These are phyloP conservation scores for Psilocybe cyanescens DNA, from an alignment of 768 basidiomycete genomes.

Conservation along the genomic window DNA sequence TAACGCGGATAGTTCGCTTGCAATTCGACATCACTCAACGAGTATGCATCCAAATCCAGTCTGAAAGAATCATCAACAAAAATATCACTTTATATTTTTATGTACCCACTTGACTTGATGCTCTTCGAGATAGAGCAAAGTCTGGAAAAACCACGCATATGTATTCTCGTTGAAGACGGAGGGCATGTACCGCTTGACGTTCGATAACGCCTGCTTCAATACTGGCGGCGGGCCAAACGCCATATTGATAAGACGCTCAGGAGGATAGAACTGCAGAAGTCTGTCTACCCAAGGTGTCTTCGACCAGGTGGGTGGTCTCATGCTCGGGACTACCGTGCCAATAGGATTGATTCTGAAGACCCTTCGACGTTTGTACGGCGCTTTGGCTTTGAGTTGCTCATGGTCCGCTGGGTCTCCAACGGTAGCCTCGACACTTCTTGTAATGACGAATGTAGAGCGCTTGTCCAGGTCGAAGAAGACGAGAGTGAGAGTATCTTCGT, in stretches of 20 bases:
- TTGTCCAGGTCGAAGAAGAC: slow-evolving; percentile 41
- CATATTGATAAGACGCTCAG: slow-evolving; percentile 32
- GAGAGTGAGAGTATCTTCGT: slow-evolving; percentile 52
- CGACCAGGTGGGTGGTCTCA: slow-evolving; percentile 44
- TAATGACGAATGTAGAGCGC: slow-evolving; percentile 47
- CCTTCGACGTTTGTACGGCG: slow-evolving; percentile 41
- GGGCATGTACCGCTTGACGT: slow-evolving; percentile 40
- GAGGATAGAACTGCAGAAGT: slow-evolving; percentile 36
- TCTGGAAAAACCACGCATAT: slow-evolving; percentile 49
- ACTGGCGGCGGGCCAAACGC: slow-evolving; percentile 27
- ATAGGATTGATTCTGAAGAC: slow-evolving; percentile 28
- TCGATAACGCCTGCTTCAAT: slow-evolving; percentile 18
- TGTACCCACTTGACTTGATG: slow-evolving; percentile 44
- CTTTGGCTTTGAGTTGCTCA: slow-evolving; percentile 46
- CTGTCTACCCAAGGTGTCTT: slow-evolving; percentile 36
- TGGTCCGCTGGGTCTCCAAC: slow-evolving; percentile 55
- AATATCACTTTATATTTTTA: background rate
- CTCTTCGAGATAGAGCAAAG: slow-evolving; percentile 54
- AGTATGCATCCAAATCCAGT: slow-evolving; percentile 41
- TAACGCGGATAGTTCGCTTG: slow-evolving; percentile 41
- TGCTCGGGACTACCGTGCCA: slow-evolving; percentile 35
- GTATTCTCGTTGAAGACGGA: slow-evolving; percentile 35
- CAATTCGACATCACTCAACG: slow-evolving; percentile 39
- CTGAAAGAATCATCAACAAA: slow-evolving; percentile 23
- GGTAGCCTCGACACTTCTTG: slow-evolving; percentile 45